Base-by-base conservation (phyloP, 768 basidiomycete species). In the Trametes cinnabarina region DNA sequence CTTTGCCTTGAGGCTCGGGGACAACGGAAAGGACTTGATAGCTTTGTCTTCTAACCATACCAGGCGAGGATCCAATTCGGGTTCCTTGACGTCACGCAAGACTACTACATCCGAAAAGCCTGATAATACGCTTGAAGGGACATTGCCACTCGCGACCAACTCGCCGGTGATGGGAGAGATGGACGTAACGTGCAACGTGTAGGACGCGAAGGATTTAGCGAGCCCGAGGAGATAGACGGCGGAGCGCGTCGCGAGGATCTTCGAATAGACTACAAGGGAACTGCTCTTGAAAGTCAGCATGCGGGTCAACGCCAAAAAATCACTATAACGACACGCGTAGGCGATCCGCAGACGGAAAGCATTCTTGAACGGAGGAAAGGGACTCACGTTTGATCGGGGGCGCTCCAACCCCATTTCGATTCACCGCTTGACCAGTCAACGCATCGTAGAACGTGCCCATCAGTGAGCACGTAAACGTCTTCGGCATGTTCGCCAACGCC, bases 341-440 rank as follows among this genome's bases (percentile, higher is more conserved):
- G 30, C 30, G 12, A 7, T 32, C 30, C 6, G 30, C 30, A 32
- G 6, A 12, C 30, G 7, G 7, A 32, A 32, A 12, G 30, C 30
- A 12, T 7, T 12, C 6, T 12, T 32, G 7, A 32, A 32, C 7
- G 6, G 12, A 12, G 30, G 30, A 12, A 12, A 32, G 30, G 1
- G 6, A 74, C 84, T 63, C 65, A 92, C 90, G 77, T 80, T 47
- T 85, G 79, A 66, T 90, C 88, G 14, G 77, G 76, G 22, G 85
- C 79, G n/a, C 76, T 78, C 88, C 91, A 94, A 1, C 72, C 75
- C 94, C 93, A 96, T 23, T 73, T 68, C 1, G 74, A 71, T 9
- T 80, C 74, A 1, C 91, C 91, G 0, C 77, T 80, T 3, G 58
- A 66, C 0, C 75, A 66, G 56, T 82, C 71, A 14, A 94, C 60